Percentiles rank a stretch among this genome's conserved stretches.
phyloP scores from a whole-genome alignment of 2,329 filamentous ascomycete species.

The Exophiala dermatitidis region DNA sequence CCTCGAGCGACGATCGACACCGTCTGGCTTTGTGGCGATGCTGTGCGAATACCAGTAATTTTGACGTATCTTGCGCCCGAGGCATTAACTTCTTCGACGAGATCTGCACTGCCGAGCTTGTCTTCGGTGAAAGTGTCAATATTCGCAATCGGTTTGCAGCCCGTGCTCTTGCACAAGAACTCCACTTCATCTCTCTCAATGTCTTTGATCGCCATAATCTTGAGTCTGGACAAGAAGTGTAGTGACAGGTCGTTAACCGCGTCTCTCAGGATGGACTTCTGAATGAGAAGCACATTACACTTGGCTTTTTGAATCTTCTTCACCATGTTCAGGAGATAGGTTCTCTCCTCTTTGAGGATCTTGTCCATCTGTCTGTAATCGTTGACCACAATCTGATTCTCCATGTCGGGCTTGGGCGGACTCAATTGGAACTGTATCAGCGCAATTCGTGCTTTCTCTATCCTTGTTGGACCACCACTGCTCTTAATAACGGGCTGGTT shows the following conservation, averaged over 20 bases:
- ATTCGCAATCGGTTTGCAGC: conserved; percentile 97
- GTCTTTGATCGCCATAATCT: conserved; percentile 92
- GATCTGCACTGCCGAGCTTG: conserved; percentile 87
- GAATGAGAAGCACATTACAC: conserved; percentile 96
- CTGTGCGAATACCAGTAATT: conserved; percentile 79
- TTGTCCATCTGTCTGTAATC: conserved; percentile 99
- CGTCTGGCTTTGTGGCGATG: conserved; percentile 57
- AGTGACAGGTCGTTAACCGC: conserved; percentile 96
- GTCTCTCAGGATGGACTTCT: conserved; percentile 96
- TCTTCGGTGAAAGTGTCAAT: conserved; percentile 98
- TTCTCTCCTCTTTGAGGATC: conserved; percentile 97
- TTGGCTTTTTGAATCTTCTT: conserved; percentile 99
- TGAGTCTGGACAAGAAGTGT: conserved; percentile 94
- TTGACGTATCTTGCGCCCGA: conserved; percentile 90
- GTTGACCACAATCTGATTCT: conserved; percentile 98
- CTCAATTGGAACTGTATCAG: conserved; percentile 98
- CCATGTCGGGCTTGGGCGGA: conserved; percentile 98
- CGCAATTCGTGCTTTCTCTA: conserved; percentile 96
- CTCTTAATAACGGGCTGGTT: conserved; percentile 91
- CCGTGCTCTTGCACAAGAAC: conserved; percentile 98
- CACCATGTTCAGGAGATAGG: conserved; percentile 95
- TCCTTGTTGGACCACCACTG: conserved; percentile 78
- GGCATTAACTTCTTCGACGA: conserved; percentile 85
- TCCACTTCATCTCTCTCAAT: conserved; percentile 98
- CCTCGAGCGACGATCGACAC: conserved; percentile 91